These are phyloP conservation scores for Podaxis sp. DNA, from an alignment of 768 basidiomycete species.

Conservation along the genomic window DNA sequence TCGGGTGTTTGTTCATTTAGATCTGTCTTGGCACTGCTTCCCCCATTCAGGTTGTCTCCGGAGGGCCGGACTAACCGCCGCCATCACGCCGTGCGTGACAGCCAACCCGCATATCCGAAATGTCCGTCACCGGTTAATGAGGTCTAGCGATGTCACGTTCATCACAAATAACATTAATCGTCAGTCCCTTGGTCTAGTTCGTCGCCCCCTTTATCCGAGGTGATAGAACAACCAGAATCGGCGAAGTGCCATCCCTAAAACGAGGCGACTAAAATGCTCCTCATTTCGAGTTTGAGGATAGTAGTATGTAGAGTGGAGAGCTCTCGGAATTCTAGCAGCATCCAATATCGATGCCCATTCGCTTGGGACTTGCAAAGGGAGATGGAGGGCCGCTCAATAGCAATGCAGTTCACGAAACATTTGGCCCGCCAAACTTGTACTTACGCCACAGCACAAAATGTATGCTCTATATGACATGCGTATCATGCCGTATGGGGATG, in stretches of 20 bases:
- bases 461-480: background rate
- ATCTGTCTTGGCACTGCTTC: background rate
- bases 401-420: background rate
- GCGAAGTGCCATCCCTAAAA: background rate
- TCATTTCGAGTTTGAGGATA: background rate
- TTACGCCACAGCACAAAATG: background rate
- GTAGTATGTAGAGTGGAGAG: background rate
- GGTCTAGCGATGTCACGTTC: conserved; percentile 3
- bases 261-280: background rate
- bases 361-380: background rate
- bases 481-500: background rate
- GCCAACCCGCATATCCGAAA: background rate
- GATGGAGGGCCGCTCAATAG: background rate
- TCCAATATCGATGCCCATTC: background rate
- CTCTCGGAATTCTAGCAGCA: background rate
- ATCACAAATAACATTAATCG: background rate
- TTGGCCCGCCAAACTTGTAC: background rate
- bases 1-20: background rate
- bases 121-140: conserved; percentile 6
- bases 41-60: background rate
- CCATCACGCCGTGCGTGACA: conserved; percentile 9
- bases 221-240: conserved; percentile 9
- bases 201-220: conserved; percentile 3
- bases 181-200: background rate
- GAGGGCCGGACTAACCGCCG: background rate